Evolutionary conservation across 2,329 filamentous ascomycete species (phyloP).

Genomic region (Botrytis fabae): DNA sequence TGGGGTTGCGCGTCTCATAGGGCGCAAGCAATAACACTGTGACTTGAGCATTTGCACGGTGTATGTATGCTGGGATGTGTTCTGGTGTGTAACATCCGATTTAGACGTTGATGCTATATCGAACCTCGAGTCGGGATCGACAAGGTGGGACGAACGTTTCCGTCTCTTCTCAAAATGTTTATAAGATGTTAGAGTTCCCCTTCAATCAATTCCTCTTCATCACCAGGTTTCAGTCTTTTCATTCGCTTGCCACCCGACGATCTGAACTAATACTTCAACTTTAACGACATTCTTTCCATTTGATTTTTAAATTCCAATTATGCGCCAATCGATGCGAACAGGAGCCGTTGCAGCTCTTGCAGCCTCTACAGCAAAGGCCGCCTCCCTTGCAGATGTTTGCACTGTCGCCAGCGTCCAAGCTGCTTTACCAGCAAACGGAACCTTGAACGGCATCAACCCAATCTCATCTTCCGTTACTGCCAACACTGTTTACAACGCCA

Average conservation of each 20-base stretch:
- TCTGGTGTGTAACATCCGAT: not conserved
- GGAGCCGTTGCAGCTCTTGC: slow-evolving; percentile 27
- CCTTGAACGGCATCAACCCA: slow-evolving; percentile 26
- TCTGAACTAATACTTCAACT: not conserved
- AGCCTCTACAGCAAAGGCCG: slow-evolving; percentile 9
- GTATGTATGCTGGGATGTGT: not conserved
- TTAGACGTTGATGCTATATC: not conserved
- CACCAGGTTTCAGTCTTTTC: not conserved
- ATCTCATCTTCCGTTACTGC: slow-evolving; percentile 44
- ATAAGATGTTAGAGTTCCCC: not conserved
- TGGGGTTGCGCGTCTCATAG: not conserved
- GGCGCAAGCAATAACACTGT: not conserved
- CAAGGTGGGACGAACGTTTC: slow-evolving; percentile 1
- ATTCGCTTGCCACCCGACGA: not conserved
- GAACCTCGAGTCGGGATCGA: not conserved
- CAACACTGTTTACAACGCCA: slow-evolving; percentile 41
- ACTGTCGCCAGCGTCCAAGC: not conserved
- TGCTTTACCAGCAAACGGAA: slow-evolving; percentile 13
- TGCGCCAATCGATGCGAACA: slow-evolving; percentile 2
- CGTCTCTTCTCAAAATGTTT: not conserved
- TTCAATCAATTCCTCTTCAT: not conserved
- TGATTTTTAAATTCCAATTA: not conserved
- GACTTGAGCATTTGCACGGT: not conserved
- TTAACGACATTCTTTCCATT: not conserved
- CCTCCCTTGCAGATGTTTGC: slow-evolving; percentile 4